Base-by-base conservation (phyloP, 164 flowering plant genomes). In the Aristolochia californica region DNA sequence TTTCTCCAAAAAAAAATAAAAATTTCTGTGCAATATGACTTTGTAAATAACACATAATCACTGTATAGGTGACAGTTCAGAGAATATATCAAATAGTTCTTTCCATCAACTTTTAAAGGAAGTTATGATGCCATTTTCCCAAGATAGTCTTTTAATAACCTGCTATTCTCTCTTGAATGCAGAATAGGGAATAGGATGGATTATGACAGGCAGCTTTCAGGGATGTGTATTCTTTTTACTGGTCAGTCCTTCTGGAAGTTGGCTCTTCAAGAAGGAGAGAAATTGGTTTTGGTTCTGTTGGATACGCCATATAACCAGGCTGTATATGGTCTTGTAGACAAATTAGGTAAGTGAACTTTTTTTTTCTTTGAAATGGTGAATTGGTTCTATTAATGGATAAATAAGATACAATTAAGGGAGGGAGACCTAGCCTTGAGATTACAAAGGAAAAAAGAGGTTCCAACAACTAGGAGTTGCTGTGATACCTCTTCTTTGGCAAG, bases 181-280 rank as follows among this genome's bases (percentile, higher is more conserved):
- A 91, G 96, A 64, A 58, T 62, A 43, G 74, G 80, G 66, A 74
- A 55, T 66, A 30, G 66, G 64, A 68, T 67, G 72, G 70, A 73
- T 66, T 64, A 43, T 72, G 96, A 94, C 68, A 56, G 47, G 72
- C 74, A 77, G 65, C 88, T 90, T 40, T 77, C 79, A 45, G 72
- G 72, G 62, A 79, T 87, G 99, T 89, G 87, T 70, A 59, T 65
- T 62, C 45, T 85, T 62, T 85, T 89, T 70, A 87, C 96, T 8
- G 26, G 75, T 49, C 97, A 93, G 71, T 93, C 99, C 43, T 66
- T 85, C 30, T 74, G 79, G 17, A 93, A 89, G 73, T 72, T 93
- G 68, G 56, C 89, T 47, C 97, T 93, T 72, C 97, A 89, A 70
- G 99, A 93, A 78, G 97, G 99, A 58, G 97, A 93, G 77, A 93